Evolutionary conservation across 2,329 filamentous ascomycete species (phyloP).

Genomic region (Aspergillus sp.): DNA sequence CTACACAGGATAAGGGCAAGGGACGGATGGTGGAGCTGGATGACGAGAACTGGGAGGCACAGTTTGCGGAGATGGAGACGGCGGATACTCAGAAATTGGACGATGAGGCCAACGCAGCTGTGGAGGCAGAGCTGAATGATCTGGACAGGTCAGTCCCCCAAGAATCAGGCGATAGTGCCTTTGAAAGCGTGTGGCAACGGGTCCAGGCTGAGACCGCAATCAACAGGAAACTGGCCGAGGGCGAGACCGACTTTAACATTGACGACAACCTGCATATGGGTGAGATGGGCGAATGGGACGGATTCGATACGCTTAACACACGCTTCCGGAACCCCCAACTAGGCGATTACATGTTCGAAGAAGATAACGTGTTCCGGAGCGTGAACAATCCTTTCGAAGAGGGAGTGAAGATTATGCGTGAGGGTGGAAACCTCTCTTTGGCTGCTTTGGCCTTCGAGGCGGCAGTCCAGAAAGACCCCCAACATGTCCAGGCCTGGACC

Average conservation of each 20-base stretch:
- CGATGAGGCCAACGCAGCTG: constrained; percentile 68
- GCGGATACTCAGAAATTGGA: constrained; percentile 57
- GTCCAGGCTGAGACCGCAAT: constrained; percentile 48
- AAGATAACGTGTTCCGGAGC: constrained; percentile 85
- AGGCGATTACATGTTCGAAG: constrained; percentile 91
- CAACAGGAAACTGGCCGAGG: constrained; percentile 61
- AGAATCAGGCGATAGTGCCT: constrained; percentile 71
- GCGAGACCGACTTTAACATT: constrained; percentile 60
- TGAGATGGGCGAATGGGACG: constrained; percentile 78
- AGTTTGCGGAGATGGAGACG: constrained; percentile 84
- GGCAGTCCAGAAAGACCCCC: constrained; percentile 83
- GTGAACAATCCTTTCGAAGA: constrained; percentile 86
- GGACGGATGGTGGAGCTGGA: constrained; percentile 82
- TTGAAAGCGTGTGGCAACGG: constrained; percentile 71
- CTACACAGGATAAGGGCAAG: constrained; percentile 77
- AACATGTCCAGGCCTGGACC: constrained; percentile 91
- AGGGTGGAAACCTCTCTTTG: constrained; percentile 90
- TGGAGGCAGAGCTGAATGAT: constrained; percentile 84
- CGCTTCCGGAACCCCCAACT: constrained; percentile 74
- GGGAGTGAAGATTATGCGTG: constrained; percentile 87
- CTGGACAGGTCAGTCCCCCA: constrained; percentile 75
- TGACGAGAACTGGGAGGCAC: constrained; percentile 92
- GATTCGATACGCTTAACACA: constrained; percentile 69
- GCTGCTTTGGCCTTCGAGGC: constrained; percentile 95
- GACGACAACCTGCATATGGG: constrained; percentile 58